Conservation (phyloP, 2,329 filamentous ascomycete species). For the Graphiopsis chlorocephala region DNA sequence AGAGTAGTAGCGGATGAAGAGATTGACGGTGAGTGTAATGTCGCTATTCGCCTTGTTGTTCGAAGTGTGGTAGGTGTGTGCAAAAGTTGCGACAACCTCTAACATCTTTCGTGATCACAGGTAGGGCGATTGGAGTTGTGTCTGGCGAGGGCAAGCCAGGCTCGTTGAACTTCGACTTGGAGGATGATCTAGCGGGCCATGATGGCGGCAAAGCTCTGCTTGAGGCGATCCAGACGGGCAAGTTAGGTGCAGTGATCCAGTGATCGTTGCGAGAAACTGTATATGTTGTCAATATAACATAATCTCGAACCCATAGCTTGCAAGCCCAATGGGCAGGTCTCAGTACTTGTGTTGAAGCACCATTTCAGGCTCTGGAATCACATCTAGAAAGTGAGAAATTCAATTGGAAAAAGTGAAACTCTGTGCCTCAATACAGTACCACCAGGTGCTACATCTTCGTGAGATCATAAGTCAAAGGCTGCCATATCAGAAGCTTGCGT, state of each 20-base stretch:
- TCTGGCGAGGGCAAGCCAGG: constrained; percentile 15
- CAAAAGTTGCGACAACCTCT: not conserved
- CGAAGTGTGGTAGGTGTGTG: too few species aligned
- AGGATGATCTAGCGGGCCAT: constrained; percentile 21
- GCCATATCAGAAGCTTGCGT: not conserved
- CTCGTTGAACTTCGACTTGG: constrained; percentile 25
- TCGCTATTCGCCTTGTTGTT: too few species aligned
- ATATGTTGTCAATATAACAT: not conserved
- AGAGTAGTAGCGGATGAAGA: constrained; percentile 22
- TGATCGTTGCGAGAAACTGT: not conserved
- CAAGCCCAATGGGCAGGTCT: not conserved
- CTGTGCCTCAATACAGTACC: not conserved
- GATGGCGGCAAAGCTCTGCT: constrained; percentile 18
- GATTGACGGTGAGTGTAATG: constrained; percentile 20
- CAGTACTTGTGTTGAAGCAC: not conserved
- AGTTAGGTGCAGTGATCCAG: not conserved
- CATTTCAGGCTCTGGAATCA: not conserved
- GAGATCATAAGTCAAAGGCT: not conserved
- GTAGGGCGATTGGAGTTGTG: constrained; percentile 4
- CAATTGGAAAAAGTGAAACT: not conserved
- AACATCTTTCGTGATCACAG: not conserved
- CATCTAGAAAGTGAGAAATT: not conserved
- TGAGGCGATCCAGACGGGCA: constrained; percentile 12
- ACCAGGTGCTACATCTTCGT: not conserved
- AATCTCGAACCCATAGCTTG: not conserved